These are phyloP conservation scores for Gossypium trilobum DNA, from an alignment of 441 rosid genomes.

Conservation along the genomic window DNA sequence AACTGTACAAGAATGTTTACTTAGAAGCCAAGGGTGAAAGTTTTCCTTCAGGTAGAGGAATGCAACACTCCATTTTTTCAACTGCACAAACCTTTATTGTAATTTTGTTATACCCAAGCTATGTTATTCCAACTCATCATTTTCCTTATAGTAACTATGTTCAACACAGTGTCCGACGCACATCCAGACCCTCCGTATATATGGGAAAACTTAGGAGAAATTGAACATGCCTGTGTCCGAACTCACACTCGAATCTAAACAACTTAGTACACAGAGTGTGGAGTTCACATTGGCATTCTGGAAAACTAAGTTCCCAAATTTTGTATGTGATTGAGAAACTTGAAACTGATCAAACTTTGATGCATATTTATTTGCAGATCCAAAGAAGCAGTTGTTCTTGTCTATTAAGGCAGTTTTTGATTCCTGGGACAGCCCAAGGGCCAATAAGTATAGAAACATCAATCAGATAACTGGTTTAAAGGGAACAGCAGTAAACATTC, in stretches of 20 bases:
- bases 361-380: slow-evolving; percentile 36
- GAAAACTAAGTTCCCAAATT: background rate
- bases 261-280: background rate
- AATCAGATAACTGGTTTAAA: slow-evolving; percentile 79
- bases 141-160: background rate
- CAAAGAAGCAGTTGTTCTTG: slow-evolving; percentile 57
- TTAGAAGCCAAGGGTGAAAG: slow-evolving; percentile 50
- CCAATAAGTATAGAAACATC: slow-evolving; percentile 73
- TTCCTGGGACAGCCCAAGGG: slow-evolving; percentile 88
- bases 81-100: background rate
- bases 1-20: slow-evolving; percentile 72
- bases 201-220: background rate
- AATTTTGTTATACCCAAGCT: background rate
- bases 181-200: background rate
- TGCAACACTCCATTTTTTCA: background rate
- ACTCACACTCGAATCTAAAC: background rate
- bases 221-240: background rate
- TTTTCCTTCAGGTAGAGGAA: slow-evolving; percentile 70
- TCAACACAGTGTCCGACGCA: background rate
- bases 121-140: background rate
- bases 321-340: background rate
- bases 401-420: slow-evolving; percentile 76
- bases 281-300: background rate
- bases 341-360: background rate
- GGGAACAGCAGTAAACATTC: slow-evolving; percentile 90